phyloP scores from a whole-genome alignment of 2,329 filamentous ascomycete genomes.

The Pseudocercospora eumusae region DNA sequence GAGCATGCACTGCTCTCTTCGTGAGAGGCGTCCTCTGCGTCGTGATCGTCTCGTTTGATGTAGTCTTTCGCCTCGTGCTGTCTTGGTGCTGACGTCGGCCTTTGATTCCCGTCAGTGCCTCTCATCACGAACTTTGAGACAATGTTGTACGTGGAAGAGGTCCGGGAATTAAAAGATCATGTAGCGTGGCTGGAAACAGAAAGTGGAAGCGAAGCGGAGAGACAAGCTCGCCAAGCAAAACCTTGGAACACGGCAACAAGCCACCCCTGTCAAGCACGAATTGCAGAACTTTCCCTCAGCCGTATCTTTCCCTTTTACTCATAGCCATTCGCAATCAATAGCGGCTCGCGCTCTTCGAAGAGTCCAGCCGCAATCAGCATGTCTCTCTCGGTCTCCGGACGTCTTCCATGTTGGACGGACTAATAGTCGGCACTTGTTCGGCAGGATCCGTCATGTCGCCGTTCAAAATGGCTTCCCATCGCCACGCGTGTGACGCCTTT shows the following conservation, averaged over 20 bases:
- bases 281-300: background rate
- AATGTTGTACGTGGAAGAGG: too few species aligned
- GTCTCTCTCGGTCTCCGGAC: background rate
- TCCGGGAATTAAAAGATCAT: background rate
- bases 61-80: background rate
- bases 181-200: background rate
- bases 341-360: background rate
- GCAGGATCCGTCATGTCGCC: background rate
- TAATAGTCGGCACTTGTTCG: constrained; percentile 3
- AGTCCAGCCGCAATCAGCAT: background rate
- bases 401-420: constrained; percentile 2
- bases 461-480: constrained; percentile 16
- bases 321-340: background rate
- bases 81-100: background rate
- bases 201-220: background rate
- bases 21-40: background rate
- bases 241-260: background rate
- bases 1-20: background rate
- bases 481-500: background rate
- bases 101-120: background rate
- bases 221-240: constrained; percentile 9
- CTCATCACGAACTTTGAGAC: too few species aligned
- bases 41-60: background rate
- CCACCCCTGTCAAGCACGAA: constrained; percentile 6
- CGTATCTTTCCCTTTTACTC: constrained; percentile 1